Conservation (phyloP, 495 filamentous ascomycete genomes). For the Talaromyces ruber region DNA sequence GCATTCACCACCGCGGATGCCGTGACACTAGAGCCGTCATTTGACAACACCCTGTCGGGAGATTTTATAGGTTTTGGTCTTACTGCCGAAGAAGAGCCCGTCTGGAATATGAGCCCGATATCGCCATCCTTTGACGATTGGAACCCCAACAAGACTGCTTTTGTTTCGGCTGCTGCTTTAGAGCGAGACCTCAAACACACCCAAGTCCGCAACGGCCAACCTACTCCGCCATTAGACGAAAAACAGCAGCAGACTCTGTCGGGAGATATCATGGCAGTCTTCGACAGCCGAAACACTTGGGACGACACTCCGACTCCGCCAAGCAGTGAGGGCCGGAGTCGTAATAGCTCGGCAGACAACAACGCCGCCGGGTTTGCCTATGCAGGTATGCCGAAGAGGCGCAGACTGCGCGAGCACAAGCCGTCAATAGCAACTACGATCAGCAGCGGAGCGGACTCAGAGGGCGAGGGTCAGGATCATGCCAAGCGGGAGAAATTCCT, state of each 20-base stretch:
- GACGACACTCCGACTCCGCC: slow-evolving; percentile 2
- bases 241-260: slow-evolving; percentile 5
- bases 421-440: slow-evolving; percentile 3
- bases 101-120: slow-evolving; percentile 24
- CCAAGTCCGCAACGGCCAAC: slow-evolving; percentile 34
- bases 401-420: slow-evolving; percentile 8
- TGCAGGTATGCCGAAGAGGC: slow-evolving; percentile 6
- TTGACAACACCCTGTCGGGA: slow-evolving; percentile 13
- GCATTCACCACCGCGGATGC: slow-evolving; percentile 16
- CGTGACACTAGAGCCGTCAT: background rate
- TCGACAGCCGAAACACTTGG: slow-evolving; percentile 9
- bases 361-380: background rate
- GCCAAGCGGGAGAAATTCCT: slow-evolving; percentile 45
- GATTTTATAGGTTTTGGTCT: slow-evolving; percentile 23
- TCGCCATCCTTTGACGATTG: slow-evolving; percentile 17
- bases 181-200: slow-evolving; percentile 28
- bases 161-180: slow-evolving; percentile 14
- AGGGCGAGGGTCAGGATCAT: slow-evolving; percentile 17
- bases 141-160: slow-evolving; percentile 21
- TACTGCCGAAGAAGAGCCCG: slow-evolving; percentile 21
- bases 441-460: slow-evolving; percentile 14
- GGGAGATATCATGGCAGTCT: slow-evolving; percentile 10
- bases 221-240: slow-evolving; percentile 30
- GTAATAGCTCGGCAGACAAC: background rate
- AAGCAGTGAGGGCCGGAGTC: slow-evolving; percentile 4